Evolutionary conservation across 2,329 filamentous ascomycete genomes (phyloP), one percentile per base, ranked within the genome.

Genomic region (Xylariaceae sp.): DNA sequence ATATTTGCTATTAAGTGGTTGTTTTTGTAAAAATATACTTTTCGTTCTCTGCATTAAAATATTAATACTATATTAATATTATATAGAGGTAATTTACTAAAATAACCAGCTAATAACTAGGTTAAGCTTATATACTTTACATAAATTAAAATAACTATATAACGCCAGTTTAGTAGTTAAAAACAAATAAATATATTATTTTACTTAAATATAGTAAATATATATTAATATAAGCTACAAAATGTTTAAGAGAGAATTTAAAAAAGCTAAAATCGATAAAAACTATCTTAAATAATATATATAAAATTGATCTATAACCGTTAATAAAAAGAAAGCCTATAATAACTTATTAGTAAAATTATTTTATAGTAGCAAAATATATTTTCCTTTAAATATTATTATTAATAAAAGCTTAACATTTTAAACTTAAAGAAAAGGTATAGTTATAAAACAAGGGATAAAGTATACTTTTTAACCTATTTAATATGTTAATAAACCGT

Each of bases 21-120:
- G n/a, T n/a, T n/a, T n/a, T n/a, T n/a, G n/a, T n/a, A n/a, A n/a
- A n/a, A n/a, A n/a, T n/a, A n/a, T n/a, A n/a, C n/a, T n/a, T n/a
- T n/a, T n/a, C n/a, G n/a, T n/a, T n/a, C n/a, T n/a, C n/a, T n/a
- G n/a, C n/a, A n/a, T n/a, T n/a, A n/a, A n/a, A n/a, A n/a, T n/a
- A n/a, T n/a, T n/a, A n/a, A n/a, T n/a, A n/a, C n/a, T n/a, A 65
- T 22, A 14, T 14, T 29, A 14, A 29, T 29, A 29, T 14, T 14
- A 14, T 14, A 29, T 29, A 14, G 25, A 14, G 25, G 25, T 14
- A 14, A 14, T 29, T 29, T 29, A 14, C 25, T 14, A 14, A 29
- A 29, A 14, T 8, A 8, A 29, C 14, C 25, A 29, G 25, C 25
- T 14, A 29, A 14, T 29, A 14, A 29, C 14, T 14, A 29, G 7